Evolutionary conservation across 2,329 filamentous ascomycete genomes (phyloP).

Genomic region (Tetracladium maxilliforme): DNA sequence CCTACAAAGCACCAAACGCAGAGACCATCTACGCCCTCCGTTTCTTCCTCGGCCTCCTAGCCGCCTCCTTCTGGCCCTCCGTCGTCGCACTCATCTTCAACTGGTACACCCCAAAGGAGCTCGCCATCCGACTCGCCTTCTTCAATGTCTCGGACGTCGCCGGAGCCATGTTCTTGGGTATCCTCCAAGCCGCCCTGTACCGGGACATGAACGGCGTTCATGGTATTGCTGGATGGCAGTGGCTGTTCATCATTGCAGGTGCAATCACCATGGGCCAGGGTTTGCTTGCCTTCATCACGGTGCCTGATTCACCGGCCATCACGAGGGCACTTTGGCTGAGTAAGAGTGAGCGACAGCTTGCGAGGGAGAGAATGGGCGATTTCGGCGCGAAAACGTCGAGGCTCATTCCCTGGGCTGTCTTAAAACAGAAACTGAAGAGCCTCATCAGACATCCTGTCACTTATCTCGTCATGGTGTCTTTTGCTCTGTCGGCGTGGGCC

Average conservation of each 20-base stretch:
- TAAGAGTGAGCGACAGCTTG: no score
- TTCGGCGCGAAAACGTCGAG: no score
- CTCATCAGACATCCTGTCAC: no score
- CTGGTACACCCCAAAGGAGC: slow-evolving; percentile 47
- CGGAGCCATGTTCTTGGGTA: slow-evolving; percentile 30
- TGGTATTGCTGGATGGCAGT: slow-evolving; percentile 37
- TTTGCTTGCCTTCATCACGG: no score
- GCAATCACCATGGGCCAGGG: slow-evolving; percentile 30
- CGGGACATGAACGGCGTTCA: slow-evolving; percentile 31
- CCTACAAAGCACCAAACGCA: slow-evolving; percentile 14
- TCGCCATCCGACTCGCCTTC: slow-evolving; percentile 45
- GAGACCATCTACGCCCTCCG: slow-evolving; percentile 17
- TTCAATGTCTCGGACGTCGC: slow-evolving; percentile 44
- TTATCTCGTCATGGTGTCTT: no score
- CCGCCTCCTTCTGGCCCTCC: slow-evolving; percentile 16
- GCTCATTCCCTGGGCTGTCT: no score
- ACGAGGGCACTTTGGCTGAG: no score
- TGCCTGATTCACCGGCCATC: no score
- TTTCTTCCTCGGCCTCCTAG: slow-evolving; percentile 20
- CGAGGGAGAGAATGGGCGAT: no score
- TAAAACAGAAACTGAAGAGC: no score
- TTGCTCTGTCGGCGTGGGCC: no score
- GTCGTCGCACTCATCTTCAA: slow-evolving; percentile 31
- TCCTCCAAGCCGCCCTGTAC: slow-evolving; percentile 37
- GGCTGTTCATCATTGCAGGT: slow-evolving; percentile 28